Evolutionary conservation across 2,329 filamentous ascomycete species (phyloP), one percentile per base, ranked within the genome.

Genomic region (Fusarium transvaalense): DNA sequence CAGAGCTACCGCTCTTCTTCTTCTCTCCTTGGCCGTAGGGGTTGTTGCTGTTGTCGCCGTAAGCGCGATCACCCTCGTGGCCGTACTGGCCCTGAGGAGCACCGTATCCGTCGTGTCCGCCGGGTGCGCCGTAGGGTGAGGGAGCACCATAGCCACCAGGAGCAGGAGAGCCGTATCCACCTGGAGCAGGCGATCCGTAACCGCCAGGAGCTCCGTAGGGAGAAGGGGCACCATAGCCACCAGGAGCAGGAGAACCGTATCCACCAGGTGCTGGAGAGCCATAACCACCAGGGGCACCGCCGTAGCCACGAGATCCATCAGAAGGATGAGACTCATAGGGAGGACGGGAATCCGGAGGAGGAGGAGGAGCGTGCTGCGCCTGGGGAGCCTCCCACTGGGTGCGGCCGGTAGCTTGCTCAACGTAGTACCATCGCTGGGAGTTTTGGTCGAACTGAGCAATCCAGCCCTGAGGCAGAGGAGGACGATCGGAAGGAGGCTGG

Each of bases 331-430:
- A 68, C 17, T 71, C 64, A 46, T 66, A 66, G 13, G 66, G 68
- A 56, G 72, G 67, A 52, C 71, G 70, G 32, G 67, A 70, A 41
- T 68, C 68, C 15, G 66, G 52, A 5, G 68, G 64, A n/a, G 75
- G 73, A 46, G 63, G 63, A 37, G 74, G 56, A 3, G 71, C 69
- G 51, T 77, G 74, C 14, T 78, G 47, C 25, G 47, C 47, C 47
- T 51, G 78, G 4, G 89, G 88, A 17, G 83, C 81, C 65, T 90
- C 87, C 89, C 89, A 91, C 76, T 91, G 88, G 0, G 87, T 85
- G 60, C 83, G 84, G 21, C 88, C 87, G 14, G 87, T 87, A 46
- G 85, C 81, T 58, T 87, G 80, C 76, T 91, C 88, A 58, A 88
- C 82, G 73, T 89, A 92, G 79, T 87, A 91, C 81, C 87, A 91